These are phyloP conservation scores for Thyridium curvatum DNA, from an alignment of 2,329 filamentous ascomycete species.

Conservation along the genomic window DNA sequence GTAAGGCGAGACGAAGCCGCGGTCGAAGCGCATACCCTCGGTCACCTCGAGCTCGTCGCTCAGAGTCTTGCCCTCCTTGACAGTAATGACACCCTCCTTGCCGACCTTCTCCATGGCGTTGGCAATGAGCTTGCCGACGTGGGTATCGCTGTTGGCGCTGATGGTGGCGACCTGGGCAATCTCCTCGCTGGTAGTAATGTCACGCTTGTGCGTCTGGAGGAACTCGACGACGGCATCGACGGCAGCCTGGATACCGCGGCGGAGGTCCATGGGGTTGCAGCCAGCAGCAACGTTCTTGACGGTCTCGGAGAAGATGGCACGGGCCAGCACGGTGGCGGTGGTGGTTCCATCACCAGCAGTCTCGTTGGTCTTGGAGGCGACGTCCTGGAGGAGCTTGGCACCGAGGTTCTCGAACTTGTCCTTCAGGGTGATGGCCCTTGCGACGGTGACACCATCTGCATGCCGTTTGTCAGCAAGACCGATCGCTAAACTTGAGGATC, in stretches of 20 bases:
- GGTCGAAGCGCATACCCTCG: conserved; percentile 99
- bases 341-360: conserved; percentile 98
- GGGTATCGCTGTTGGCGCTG: conserved; percentile 91
- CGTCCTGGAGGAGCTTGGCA: conserved; percentile 92
- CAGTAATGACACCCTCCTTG: conserved; percentile 99
- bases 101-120: conserved; percentile 99
- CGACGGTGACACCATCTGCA: conserved; percentile 80
- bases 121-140: conserved; percentile 93
- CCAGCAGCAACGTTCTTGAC: conserved; percentile 99
- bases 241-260: conserved; percentile 92
- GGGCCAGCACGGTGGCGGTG: conserved; percentile 92
- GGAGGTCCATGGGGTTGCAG: conserved; percentile 99
- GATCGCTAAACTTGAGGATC: neutral
- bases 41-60: conserved; percentile 97
- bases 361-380: conserved; percentile 99
- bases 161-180: conserved; percentile 98
- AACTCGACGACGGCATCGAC: conserved; percentile 93
- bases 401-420: conserved; percentile 99
- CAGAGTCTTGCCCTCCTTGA: conserved; percentile 99
- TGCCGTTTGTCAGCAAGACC: conserved; percentile 1
- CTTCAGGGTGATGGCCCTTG: conserved; percentile 84
- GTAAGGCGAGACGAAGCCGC: conserved; percentile 96
- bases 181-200: conserved; percentile 96
- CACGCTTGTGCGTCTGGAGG: conserved; percentile 91
- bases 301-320: conserved; percentile 98